Evolutionary conservation across 2,329 filamentous ascomycete species (phyloP), one percentile per base, ranked within the genome.

Genomic region (Exophiala sp.): DNA sequence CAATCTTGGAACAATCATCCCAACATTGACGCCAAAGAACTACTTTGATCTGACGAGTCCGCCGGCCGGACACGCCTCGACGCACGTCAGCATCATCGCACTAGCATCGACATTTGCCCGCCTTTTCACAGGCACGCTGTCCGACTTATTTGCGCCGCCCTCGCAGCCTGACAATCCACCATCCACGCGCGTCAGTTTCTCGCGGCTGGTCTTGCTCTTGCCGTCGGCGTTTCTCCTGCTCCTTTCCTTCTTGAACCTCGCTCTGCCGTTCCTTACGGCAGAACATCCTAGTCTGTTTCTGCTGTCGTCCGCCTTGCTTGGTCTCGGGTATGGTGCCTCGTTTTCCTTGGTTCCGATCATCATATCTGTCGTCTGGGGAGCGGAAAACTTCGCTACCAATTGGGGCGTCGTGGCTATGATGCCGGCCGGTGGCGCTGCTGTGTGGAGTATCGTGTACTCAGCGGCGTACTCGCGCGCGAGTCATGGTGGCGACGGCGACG

Each of bases 331-430:
- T 64, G 93, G 93, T 38, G 90, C 90, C 24, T 81, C 90, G 18
- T 98, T 97, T 72, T 86, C 82, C 41, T 77, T 97, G 4, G 86
- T 86, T 0, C 93, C 93, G 1, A 90, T 97, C 58, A 87, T 97
- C 49, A 85, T 96, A 60, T 88, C 84, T n/a, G 89, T 96, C 8
- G 91, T 98, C 39, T 98, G 93, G 93, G 93, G 93, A 21, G 89
- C 95, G 0, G 90, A 97, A 72, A 98, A 97, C 66, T 97, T 98
- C 65, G 93, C 88, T 50, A 98, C 93, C 0, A 97, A 98, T 62
- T 98, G 91, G 82, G 93, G 93, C 8, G 90, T 97, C 54, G 82
- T 97, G 6, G 89, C 90, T 35, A 93, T 94, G 75, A 83, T 91
- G 49, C 93, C 93, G 2, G 93, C 93, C 0, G 70, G 86, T 0